Conservation (phyloP, 176 grass and related monocot genomes). For the Areca catechu region DNA sequence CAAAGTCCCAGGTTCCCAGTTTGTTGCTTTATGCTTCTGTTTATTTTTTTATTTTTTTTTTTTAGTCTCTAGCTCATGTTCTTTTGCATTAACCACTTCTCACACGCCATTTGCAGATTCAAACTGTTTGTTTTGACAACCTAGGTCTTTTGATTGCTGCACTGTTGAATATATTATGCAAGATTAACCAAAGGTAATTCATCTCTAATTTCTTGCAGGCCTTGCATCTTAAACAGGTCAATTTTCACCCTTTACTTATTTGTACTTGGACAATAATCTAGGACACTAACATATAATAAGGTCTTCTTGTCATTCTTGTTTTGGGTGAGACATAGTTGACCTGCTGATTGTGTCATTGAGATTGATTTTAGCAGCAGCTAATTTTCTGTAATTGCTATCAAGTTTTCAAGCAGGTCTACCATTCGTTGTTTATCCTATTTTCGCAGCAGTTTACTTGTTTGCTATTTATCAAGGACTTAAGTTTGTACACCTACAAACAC, state of each 20-base stretch:
- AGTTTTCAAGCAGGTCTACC: slow-evolving; percentile 10
- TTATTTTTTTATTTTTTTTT: neutral
- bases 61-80: neutral
- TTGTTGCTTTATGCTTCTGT: neutral
- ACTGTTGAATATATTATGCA: slow-evolving; percentile 9
- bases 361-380: neutral
- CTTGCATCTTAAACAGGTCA: neutral
- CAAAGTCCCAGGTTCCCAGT: slow-evolving; percentile 9
- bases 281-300: too few relatives aligned
- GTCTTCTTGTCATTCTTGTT: neutral
- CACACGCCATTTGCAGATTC: neutral
- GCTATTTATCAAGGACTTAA: slow-evolving; percentile 8
- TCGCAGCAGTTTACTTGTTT: slow-evolving; percentile 1
- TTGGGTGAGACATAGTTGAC: too few relatives aligned
- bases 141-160: slow-evolving; percentile 2
- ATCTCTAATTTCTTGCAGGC: neutral
- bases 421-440: slow-evolving; percentile 1
- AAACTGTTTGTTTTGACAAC: slow-evolving; percentile 12
- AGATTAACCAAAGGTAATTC: slow-evolving; percentile 6
- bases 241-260: neutral
- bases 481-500: slow-evolving; percentile 5
- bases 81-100: neutral
- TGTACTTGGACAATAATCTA: too few relatives aligned
- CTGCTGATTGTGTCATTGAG: too few relatives aligned
- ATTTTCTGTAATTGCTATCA: neutral